A percentile compares a stretch with the other conserved stretches of the same genome.
Conservation (phyloP, 2,329 filamentous ascomycete species). For the Xylariaceae sp. region DNA sequence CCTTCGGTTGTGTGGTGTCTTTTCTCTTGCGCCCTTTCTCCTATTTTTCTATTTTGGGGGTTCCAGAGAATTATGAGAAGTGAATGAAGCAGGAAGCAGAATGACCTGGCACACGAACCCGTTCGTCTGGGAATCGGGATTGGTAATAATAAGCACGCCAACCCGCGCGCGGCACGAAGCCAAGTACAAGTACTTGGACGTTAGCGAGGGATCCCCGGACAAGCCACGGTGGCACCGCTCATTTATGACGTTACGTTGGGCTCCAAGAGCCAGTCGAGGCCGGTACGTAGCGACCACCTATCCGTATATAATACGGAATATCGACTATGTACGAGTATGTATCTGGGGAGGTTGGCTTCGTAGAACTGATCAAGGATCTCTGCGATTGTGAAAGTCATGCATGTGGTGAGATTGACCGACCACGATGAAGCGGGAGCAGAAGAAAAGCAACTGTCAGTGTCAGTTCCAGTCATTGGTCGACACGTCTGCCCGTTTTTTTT, state of each 20-base stretch:
- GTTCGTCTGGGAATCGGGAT: background rate
- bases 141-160: background rate
- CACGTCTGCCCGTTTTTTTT: constrained; percentile 15
- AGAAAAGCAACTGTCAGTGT: background rate
- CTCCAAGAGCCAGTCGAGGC: constrained; percentile 12
- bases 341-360: too few relatives aligned
- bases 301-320: background rate
- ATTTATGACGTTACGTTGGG: constrained; percentile 20
- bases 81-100: background rate
- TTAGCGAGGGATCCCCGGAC: background rate
- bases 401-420: constrained; percentile 13
- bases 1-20: background rate
- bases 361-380: background rate
- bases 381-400: constrained; percentile 16
- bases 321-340: background rate
- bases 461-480: constrained; percentile 16
- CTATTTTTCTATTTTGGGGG: background rate
- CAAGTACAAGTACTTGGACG: background rate
- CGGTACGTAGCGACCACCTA: too few relatives aligned
- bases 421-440: constrained; percentile 1
- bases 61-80: background rate
- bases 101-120: background rate
- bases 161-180: background rate
- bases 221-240: constrained; percentile 18
- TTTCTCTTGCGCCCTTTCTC: background rate